Conservation (phyloP, 2,329 filamentous ascomycete genomes). For the Metarhizium sp. region DNA sequence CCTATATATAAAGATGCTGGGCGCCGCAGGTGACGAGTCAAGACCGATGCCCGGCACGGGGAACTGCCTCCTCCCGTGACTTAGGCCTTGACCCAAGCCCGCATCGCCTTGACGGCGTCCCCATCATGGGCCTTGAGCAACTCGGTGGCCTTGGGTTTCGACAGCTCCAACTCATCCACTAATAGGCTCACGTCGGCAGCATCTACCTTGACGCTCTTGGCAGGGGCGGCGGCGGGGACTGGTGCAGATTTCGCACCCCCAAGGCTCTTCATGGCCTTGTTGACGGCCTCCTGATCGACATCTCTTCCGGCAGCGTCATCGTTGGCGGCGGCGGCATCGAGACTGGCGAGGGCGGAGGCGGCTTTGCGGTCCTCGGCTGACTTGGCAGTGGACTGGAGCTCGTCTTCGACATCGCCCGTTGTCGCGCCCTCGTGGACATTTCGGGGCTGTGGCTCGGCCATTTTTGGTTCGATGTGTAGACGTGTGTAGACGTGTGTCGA, state of each 20-base stretch:
- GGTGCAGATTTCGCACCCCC: conserved; percentile 21
- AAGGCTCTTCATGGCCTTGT: conserved; percentile 61
- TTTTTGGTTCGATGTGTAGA: conserved; percentile 18
- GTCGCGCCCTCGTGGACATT: conserved; percentile 51
- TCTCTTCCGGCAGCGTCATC: conserved; percentile 40
- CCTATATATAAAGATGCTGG: too few species aligned
- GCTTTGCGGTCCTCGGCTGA: conserved; percentile 71
- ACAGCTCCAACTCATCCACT: conserved; percentile 63
- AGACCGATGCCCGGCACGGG: neutral
- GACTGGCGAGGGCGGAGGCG: conserved; percentile 60
- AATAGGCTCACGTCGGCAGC: conserved; percentile 60
- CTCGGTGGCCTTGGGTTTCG: conserved; percentile 65
- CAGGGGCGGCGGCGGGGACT: conserved; percentile 20
- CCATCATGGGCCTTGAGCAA: conserved; percentile 64
- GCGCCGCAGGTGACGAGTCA: too few species aligned
- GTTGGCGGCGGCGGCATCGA: conserved; percentile 40
- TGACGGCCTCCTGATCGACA: conserved; percentile 61
- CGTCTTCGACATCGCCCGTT: conserved; percentile 48
- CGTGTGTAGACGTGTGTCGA: neutral
- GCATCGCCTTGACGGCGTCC: conserved; percentile 57
- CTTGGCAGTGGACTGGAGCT: conserved; percentile 43
- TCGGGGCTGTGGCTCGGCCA: conserved; percentile 53
- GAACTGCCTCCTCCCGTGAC: neutral
- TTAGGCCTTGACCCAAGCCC: conserved; percentile 35
- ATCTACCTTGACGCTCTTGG: conserved; percentile 65